Evolutionary conservation across 768 basidiomycete genomes (phyloP).

Genomic region (Leccinum olivaceopallidum): DNA sequence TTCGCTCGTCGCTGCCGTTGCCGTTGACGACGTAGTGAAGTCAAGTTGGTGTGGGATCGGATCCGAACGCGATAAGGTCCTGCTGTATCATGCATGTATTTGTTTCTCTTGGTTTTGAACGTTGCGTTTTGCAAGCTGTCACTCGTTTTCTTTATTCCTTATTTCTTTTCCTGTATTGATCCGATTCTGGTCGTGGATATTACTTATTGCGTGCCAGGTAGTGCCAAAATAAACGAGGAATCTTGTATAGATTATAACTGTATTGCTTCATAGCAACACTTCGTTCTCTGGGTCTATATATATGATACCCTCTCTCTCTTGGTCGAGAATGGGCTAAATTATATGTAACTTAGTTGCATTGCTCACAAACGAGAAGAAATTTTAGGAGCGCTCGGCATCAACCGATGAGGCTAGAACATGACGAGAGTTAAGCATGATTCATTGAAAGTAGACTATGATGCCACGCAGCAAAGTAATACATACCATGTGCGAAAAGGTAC

Average conservation of each 20-base stretch:
- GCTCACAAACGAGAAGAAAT: not conserved
- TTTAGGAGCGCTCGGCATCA: no score
- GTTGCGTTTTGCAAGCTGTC: not conserved
- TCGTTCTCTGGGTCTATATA: not conserved
- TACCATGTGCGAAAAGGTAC: no score
- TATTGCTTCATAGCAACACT: not conserved
- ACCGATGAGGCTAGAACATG: no score
- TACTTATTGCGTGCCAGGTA: not conserved
- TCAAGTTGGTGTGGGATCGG: not conserved
- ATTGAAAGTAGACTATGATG: no score
- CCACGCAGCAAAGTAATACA: no score
- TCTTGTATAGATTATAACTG: not conserved
- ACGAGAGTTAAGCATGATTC: no score
- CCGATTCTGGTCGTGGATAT: not conserved
- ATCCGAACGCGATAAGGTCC: not conserved
- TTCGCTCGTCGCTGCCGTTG: not conserved
- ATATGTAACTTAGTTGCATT: not conserved
- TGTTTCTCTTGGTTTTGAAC: not conserved
- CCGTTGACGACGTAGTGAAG: constrained; percentile 3
- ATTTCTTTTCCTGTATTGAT: not conserved
- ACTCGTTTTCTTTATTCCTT: not conserved
- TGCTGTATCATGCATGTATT: not conserved
- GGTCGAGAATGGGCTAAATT: no score
- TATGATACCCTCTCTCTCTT: not conserved
- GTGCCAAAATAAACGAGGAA: not conserved